These are phyloP conservation scores for Maudiozyma serrabonitensis DNA, from an alignment of 805 yeast species.

Conservation along the genomic window DNA sequence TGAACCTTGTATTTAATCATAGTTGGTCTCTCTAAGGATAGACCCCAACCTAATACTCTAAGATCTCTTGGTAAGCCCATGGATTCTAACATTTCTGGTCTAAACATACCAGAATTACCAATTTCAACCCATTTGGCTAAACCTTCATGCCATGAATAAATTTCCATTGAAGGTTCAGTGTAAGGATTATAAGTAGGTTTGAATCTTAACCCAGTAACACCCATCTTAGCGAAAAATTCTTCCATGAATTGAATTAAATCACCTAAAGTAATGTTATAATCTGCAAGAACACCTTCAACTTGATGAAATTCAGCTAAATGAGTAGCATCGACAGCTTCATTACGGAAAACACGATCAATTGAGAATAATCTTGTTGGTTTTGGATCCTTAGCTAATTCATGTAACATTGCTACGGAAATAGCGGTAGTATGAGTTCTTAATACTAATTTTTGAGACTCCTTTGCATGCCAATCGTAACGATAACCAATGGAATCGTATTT, in stretches of 20 bases:
- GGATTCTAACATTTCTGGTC: constrained; percentile 98
- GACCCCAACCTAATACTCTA: constrained; percentile 95
- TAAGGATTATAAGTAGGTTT: constrained; percentile 99
- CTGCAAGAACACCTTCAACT: constrained; percentile 98
- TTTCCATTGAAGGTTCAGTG: constrained; percentile 98
- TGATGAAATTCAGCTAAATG: constrained; percentile 99
- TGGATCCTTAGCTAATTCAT: constrained; percentile 78
- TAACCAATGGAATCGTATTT: constrained; percentile 93
- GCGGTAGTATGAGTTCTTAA: constrained; percentile 98
- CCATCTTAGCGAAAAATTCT: constrained; percentile 93
- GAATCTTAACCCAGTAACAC: constrained; percentile 89
- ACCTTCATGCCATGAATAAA: constrained; percentile 92
- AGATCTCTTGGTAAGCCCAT: constrained; percentile 95
- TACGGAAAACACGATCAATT: constrained; percentile 97
- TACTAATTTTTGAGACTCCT: constrained; percentile 83
- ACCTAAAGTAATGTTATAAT: constrained; percentile 87
- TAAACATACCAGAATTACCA: constrained; percentile 98
- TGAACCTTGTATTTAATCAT: constrained; percentile 96
- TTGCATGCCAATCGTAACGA: constrained; percentile 94
- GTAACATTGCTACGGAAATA: constrained; percentile 78
- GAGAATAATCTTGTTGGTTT: constrained; percentile 87
- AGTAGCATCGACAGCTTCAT: constrained; percentile 98
- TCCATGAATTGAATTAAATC: constrained; percentile 98
- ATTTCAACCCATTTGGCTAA: constrained; percentile 97
- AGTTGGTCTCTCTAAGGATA: constrained; percentile 95